Conservation (phyloP, 225 moss, liverwort and hornwort species). For the Asterella californica region DNA sequence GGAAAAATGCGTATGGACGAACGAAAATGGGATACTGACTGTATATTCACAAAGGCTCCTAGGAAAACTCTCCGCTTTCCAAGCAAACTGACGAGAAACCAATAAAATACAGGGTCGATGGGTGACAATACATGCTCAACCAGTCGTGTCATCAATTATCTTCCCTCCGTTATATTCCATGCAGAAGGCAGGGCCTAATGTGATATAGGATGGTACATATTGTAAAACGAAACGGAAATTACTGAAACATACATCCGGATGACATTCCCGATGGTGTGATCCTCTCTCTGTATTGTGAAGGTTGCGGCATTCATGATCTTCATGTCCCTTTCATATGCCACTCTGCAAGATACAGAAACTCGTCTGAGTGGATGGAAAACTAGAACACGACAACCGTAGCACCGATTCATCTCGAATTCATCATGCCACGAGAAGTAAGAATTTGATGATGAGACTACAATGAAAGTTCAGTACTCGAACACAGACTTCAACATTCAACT, state of each 20-base stretch:
- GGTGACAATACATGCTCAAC: background rate
- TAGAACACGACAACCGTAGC: background rate
- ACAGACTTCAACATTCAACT: background rate
- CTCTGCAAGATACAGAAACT: conserved; percentile 45
- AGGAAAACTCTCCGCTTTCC: no score
- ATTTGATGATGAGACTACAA: background rate
- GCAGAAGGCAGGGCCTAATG: background rate
- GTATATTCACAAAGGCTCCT: no score
- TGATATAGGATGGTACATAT: background rate
- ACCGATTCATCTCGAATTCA: background rate
- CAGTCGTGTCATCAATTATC: background rate
- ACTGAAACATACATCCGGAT: conserved; percentile 72
- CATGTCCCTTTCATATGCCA: conserved; percentile 86
- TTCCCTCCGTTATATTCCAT: background rate
- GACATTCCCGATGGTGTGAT: conserved; percentile 92
- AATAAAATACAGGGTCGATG: no score
- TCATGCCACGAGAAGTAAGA: background rate
- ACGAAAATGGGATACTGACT: no score
- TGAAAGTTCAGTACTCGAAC: background rate
- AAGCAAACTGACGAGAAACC: background rate
- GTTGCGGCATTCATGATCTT: conserved; percentile 95
- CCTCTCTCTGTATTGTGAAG: conserved; percentile 80
- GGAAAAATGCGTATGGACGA: no score
- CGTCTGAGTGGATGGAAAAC: background rate
- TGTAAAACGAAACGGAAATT: no score